Conservation (phyloP, 352 stramenopile species). For the Phytopythium montanum region DNA sequence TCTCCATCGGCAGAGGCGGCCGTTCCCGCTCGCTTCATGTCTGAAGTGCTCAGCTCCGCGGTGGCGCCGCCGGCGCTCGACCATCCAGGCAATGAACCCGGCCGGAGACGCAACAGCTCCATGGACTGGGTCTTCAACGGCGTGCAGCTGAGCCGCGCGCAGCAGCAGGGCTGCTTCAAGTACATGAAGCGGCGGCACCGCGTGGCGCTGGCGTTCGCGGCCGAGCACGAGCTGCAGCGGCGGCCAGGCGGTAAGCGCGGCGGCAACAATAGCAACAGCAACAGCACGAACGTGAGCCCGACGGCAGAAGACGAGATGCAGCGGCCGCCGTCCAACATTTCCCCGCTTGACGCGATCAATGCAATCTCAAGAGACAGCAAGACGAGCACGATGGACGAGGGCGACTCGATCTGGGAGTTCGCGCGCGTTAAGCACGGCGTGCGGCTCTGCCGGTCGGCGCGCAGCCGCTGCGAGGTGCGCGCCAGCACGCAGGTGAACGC, state of each 20-base stretch:
- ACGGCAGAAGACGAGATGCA: slow-evolving; percentile 17
- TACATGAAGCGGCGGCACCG: slow-evolving; percentile 79
- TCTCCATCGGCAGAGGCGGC: slow-evolving; percentile 8
- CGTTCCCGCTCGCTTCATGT: slow-evolving; percentile 2
- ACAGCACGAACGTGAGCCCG: slow-evolving; percentile 6
- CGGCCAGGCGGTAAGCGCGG: neutral
- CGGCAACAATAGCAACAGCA: slow-evolving; percentile 6
- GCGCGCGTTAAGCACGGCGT: slow-evolving; percentile 69
- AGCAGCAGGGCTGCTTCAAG: slow-evolving; percentile 79
- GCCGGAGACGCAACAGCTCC: slow-evolving; percentile 7
- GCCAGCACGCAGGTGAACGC: slow-evolving; percentile 69
- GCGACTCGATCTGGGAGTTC: slow-evolving; percentile 50
- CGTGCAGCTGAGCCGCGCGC: slow-evolving; percentile 41
- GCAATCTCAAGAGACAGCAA: slow-evolving; percentile 5
- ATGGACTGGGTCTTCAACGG: slow-evolving; percentile 9
- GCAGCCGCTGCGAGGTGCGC: slow-evolving; percentile 71
- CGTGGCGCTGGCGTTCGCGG: slow-evolving; percentile 70
- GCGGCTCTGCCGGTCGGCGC: slow-evolving; percentile 62
- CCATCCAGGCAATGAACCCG: neutral
- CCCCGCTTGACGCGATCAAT: slow-evolving; percentile 15
- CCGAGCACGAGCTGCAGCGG: slow-evolving; percentile 12
- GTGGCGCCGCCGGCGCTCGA: neutral
- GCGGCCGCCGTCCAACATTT: slow-evolving; percentile 27
- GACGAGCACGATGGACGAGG: slow-evolving; percentile 5
- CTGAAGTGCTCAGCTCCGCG: neutral